A percentile compares a stretch with the other conserved stretches of the same genome.
Conservation (phyloP, 305 asterid genomes). For the Fraxinus angustifolia region DNA sequence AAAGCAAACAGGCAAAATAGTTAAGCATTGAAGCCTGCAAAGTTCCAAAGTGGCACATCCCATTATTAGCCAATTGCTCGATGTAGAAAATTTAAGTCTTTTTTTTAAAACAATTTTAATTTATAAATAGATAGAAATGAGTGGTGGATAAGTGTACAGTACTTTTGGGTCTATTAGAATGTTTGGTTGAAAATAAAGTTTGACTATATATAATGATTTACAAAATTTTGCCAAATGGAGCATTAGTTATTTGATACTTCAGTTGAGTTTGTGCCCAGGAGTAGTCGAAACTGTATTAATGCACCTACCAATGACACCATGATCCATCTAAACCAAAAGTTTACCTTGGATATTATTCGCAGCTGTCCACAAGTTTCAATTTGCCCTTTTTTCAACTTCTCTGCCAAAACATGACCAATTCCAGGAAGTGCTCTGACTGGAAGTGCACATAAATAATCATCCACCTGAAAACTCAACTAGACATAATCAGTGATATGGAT, state of each 20-base stretch:
- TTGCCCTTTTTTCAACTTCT: conserved; percentile 59
- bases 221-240: background rate
- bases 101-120: background rate
- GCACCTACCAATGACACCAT: conserved; percentile 11
- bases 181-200: background rate
- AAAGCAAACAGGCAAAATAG: background rate
- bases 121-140: background rate
- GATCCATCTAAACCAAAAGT: background rate
- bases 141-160: background rate
- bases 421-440: conserved; percentile 98
- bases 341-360: conserved; percentile 64
- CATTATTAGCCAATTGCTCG: background rate
- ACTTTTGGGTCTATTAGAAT: background rate
- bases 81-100: background rate
- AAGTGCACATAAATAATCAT: conserved; percentile 60
- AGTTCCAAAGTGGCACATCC: background rate
- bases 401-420: conserved; percentile 79
- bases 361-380: conserved; percentile 73
- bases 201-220: background rate
- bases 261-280: background rate
- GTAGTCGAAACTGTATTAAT: background rate
- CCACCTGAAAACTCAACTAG: conserved; percentile 54
- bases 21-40: background rate
- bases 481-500: background rate
- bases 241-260: background rate